Evolutionary conservation across 805 yeast species (phyloP), one percentile per base, ranked within the genome.

Genomic region (Saturnispora galanensis): DNA sequence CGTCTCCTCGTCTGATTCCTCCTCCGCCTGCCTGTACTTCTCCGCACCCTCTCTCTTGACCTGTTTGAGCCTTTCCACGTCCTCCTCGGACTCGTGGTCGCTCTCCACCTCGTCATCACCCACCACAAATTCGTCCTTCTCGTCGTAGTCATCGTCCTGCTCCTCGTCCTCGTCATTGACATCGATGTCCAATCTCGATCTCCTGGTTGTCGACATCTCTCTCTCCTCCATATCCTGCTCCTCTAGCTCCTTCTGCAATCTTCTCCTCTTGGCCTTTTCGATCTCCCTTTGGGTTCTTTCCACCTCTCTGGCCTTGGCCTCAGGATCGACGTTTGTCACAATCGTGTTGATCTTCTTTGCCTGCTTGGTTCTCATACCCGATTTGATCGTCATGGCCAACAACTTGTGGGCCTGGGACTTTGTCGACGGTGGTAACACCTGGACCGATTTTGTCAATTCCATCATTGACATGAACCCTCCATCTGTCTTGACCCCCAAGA

Each of bases 401-500:
- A 79, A 77, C 53, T 76, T 73, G 62, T 90, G 97, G 3, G 95
- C 82, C 42, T 76, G 74, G 2, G 97, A 86, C 38, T 76, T 73
- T n/a, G 94, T 86, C 0, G 97, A 87, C 0, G 96, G 79, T 13
- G 98, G 98, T 42, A 88, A 76, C 45, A 93, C 76, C 59, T 81
- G 82, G 56, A 86, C 73, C 2, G 78, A 63, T 54, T 83, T 79
- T 39, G 69, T 71, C 45, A 93, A 66, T 17, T 76, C 64, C n/a
- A 81, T 71, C 41, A 84, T 79, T 16, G 84, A 73, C 55, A 79
- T 81, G 55, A 87, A 73, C 38, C 86, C 68, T 55, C 82, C 88
- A 46, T 80, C 79, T 36, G 74, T 76, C 45, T 81, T 82, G 56
- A 82, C 84, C 30, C 87, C 76, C 40, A 93, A 67, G 44, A 83